Conservation (phyloP, 2,329 filamentous ascomycete genomes). For the Trichoderma asperellum region DNA sequence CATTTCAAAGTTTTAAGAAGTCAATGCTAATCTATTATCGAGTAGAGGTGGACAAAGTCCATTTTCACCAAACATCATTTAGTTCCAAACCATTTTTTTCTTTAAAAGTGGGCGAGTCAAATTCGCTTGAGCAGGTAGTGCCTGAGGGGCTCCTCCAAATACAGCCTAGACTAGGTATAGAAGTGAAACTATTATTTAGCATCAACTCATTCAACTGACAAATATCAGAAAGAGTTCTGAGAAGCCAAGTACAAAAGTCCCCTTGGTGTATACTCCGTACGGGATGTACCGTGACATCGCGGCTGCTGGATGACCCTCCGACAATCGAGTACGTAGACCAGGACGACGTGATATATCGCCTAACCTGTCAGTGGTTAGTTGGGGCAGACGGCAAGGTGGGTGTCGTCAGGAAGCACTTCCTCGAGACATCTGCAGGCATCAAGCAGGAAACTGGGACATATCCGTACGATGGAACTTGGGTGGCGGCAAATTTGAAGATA, state of each 20-base stretch:
- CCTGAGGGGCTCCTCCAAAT: constrained; percentile 22
- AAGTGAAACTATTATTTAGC: not conserved
- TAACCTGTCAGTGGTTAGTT: constrained; percentile 36
- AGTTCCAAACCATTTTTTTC: constrained; percentile 23
- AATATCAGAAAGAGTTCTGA: constrained; percentile 11
- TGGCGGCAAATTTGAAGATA: constrained; percentile 53
- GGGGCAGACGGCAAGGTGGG: constrained; percentile 54
- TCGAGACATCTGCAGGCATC: constrained; percentile 47
- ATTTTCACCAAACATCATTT: constrained; percentile 20
- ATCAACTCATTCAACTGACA: not conserved
- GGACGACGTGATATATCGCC: not conserved
- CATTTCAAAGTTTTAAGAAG: not conserved
- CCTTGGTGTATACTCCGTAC: constrained; percentile 20
- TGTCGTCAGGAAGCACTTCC: constrained; percentile 49
- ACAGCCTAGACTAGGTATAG: constrained; percentile 22
- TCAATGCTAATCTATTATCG: not conserved
- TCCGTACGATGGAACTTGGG: constrained; percentile 49
- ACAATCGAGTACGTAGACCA: constrained; percentile 12
- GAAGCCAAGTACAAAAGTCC: constrained; percentile 18
- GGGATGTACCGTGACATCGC: constrained; percentile 9
- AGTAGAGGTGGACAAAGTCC: not conserved
- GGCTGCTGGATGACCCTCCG: constrained; percentile 1
- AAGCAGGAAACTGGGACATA: constrained; percentile 41
- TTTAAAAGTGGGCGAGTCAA: constrained; percentile 11
- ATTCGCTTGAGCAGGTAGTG: constrained; percentile 16